Evolutionary conservation across 331 rosid genomes (phyloP).

Genomic region (Malus hybrid): DNA sequence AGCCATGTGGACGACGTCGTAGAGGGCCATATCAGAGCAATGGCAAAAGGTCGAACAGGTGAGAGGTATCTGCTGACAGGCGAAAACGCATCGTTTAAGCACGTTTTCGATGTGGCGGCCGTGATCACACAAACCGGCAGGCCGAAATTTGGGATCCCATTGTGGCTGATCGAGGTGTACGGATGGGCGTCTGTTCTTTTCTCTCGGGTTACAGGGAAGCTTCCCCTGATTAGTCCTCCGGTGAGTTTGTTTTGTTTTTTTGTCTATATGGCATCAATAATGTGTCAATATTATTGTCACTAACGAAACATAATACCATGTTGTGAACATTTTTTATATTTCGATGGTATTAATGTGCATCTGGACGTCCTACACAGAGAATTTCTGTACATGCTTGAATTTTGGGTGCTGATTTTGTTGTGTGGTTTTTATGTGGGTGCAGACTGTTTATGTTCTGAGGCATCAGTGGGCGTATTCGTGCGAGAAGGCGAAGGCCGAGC

Average conservation of each 20-base stretch:
- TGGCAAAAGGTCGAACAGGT: conserved; percentile 60
- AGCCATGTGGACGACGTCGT: conserved; percentile 86
- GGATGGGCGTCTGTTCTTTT: conserved; percentile 58
- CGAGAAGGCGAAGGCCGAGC: conserved; percentile 66
- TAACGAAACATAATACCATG: too few species aligned
- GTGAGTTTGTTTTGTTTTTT: conserved; percentile 12
- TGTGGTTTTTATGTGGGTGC: conserved; percentile 25
- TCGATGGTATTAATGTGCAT: too few species aligned
- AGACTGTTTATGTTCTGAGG: conserved; percentile 61
- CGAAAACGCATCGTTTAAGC: conserved; percentile 74
- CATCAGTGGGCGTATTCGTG: conserved; percentile 83
- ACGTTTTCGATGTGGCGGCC: conserved; percentile 78
- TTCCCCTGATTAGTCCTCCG: conserved; percentile 87
- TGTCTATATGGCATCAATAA: too few species aligned
- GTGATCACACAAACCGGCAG: conserved; percentile 46
- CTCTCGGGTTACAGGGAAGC: conserved; percentile 58
- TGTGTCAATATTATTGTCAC: too few species aligned
- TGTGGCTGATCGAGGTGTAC: conserved; percentile 65
- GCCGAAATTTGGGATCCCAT: conserved; percentile 53
- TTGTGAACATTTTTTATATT: too few species aligned
- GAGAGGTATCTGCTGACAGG: conserved; percentile 75
- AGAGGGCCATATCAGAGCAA: conserved; percentile 72
- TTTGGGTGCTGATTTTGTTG: not conserved
- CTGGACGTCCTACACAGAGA: too few species aligned
- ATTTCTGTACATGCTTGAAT: not conserved